Percentiles rank a stretch among this genome's conserved stretches.
These are phyloP conservation scores for Hibiscus syriacus DNA, from an alignment of 345 rosid species.

Conservation along the genomic window DNA sequence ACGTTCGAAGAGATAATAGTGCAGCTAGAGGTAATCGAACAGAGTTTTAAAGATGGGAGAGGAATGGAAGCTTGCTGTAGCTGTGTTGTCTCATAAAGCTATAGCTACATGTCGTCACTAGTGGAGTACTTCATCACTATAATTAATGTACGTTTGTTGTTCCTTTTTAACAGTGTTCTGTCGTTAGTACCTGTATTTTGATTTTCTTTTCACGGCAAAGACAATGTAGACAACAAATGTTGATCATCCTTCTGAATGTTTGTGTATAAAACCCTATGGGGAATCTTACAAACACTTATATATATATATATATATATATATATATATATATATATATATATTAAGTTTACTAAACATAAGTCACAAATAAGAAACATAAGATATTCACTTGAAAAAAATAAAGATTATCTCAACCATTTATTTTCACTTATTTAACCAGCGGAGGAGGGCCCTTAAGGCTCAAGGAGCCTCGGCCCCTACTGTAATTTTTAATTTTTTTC, in stretches of 20 bases:
- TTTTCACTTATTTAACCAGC: too few relatives aligned
- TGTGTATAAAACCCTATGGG: background rate
- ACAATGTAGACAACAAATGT: background rate
- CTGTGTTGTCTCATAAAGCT: slow-evolving; percentile 29
- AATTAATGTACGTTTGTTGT: background rate
- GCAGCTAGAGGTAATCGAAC: slow-evolving; percentile 42
- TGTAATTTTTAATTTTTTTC: too few relatives aligned
- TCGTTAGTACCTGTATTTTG: background rate
- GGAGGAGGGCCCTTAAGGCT: too few relatives aligned
- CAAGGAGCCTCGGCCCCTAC: too few relatives aligned
- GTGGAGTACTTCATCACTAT: background rate
- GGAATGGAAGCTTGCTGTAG: slow-evolving; percentile 8
- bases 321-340: too few relatives aligned
- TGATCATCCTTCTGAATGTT: background rate
- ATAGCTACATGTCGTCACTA: background rate
- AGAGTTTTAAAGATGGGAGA: slow-evolving; percentile 10
- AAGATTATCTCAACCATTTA: too few relatives aligned
- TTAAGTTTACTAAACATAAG: too few relatives aligned
- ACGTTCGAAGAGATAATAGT: slow-evolving; percentile 51
- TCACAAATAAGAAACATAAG: too few relatives aligned
- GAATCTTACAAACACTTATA: background rate
- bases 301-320: too few relatives aligned
- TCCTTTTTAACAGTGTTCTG: background rate
- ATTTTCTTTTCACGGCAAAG: background rate
- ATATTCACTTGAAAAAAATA: too few relatives aligned